These are phyloP conservation scores for Hypoxylon sp. DNA, from an alignment of 2,329 filamentous ascomycete species.

Conservation along the genomic window DNA sequence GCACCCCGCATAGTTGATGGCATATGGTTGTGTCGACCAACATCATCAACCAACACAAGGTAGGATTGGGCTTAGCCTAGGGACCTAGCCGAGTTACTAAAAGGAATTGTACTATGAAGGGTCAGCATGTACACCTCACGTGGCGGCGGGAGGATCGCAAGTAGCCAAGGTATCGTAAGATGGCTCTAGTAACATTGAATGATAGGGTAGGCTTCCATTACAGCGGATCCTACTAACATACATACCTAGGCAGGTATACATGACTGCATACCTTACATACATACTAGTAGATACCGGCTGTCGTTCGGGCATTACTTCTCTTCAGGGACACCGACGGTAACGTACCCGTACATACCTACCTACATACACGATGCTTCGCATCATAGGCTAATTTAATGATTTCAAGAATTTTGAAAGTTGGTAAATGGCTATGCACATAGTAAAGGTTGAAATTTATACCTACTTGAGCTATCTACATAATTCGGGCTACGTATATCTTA, in stretches of 20 bases:
- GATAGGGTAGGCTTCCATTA: constrained; percentile 20
- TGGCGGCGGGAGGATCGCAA: constrained; percentile 48
- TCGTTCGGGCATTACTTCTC: constrained; percentile 38
- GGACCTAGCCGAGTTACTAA: constrained; percentile 33
- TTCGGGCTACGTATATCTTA: neutral
- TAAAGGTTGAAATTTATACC: neutral
- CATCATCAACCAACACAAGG: constrained; percentile 27
- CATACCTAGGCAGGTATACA: neutral
- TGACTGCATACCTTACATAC: constrained; percentile 4
- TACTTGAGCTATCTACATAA: neutral
- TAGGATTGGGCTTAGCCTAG: constrained; percentile 36
- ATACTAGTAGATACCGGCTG: constrained; percentile 9
- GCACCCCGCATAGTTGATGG: constrained; percentile 45
- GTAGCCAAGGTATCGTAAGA: constrained; percentile 36
- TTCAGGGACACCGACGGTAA: constrained; percentile 46
- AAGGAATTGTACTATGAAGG: constrained; percentile 10
- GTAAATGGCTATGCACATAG: constrained; percentile 4
- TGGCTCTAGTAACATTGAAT: constrained; percentile 28
- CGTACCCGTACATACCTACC: constrained; percentile 36
- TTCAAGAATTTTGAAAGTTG: constrained; percentile 7
- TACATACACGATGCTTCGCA: constrained; percentile 32
- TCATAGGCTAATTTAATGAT: constrained; percentile 36
- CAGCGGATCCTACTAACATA: constrained; percentile 34
- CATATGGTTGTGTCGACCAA: constrained; percentile 18
- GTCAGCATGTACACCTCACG: constrained; percentile 41